Evolutionary conservation across 2,329 filamentous ascomycete genomes (phyloP).

Genomic region (Talaromyces sp.): DNA sequence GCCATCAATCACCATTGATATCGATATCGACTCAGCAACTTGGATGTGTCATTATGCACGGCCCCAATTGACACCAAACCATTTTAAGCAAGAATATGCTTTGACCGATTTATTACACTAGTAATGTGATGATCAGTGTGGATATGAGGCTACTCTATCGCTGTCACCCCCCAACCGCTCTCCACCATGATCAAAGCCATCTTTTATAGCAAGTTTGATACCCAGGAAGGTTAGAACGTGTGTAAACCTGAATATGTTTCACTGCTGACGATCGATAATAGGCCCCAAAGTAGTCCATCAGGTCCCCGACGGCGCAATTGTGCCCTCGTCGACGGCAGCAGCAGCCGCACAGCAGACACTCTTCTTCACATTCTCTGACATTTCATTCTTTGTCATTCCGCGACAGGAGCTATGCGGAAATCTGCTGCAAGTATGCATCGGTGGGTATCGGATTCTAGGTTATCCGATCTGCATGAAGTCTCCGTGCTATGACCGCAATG

Average conservation of each 20-base stretch:
- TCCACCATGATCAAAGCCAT: conserved; percentile 57
- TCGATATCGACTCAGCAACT: background rate
- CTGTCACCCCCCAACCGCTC: background rate
- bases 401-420: conserved; percentile 93
- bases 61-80: background rate
- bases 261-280: conserved; percentile 21
- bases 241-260: background rate
- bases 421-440: conserved; percentile 66
- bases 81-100: background rate
- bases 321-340: conserved; percentile 41
- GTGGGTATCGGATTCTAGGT: conserved; percentile 76
- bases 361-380: conserved; percentile 77
- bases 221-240: conserved; percentile 44
- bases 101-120: background rate
- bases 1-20: background rate
- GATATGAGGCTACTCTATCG: background rate
- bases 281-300: conserved; percentile 62
- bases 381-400: conserved; percentile 91
- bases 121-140: background rate
- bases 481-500: conserved; percentile 79
- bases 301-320: conserved; percentile 58
- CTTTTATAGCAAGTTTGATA: conserved; percentile 65
- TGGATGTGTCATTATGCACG: background rate
- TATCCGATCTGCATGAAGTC: conserved; percentile 85
- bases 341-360: conserved; percentile 49